Percentiles rank a stretch among this genome's conserved stretches.
Conservation (phyloP, 192 early-diverging fungal genomes). For the Irineochytrium annulatum region DNA sequence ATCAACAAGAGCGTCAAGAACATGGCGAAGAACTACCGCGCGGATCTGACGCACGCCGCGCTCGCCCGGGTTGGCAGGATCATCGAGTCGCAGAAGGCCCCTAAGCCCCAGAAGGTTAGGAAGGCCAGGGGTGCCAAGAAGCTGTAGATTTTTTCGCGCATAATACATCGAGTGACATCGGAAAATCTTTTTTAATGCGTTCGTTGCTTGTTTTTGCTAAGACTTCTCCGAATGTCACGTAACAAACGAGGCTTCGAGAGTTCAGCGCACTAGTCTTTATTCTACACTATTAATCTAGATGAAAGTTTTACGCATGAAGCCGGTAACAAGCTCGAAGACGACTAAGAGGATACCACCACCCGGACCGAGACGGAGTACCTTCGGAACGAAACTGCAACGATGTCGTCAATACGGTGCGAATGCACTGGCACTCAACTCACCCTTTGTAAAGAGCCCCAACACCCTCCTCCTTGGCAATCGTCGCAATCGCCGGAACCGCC, state of each 20-base stretch:
- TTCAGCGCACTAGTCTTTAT: too few relatives aligned
- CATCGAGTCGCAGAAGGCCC: constrained; percentile 56
- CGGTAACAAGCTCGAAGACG: constrained; percentile 83
- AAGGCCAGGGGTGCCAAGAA: constrained; percentile 49
- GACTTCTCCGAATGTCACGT: too few relatives aligned
- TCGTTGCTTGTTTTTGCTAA: too few relatives aligned
- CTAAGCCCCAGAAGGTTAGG: constrained; percentile 47
- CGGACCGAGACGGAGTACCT: constrained; percentile 91
- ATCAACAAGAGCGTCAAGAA: constrained; percentile 63
- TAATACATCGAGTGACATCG: too few relatives aligned
- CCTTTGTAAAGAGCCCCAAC: constrained; percentile 85
- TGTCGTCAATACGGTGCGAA: not conserved
- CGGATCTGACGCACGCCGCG: constrained; percentile 64
- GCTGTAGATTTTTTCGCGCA: too few relatives aligned
- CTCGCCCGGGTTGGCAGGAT: constrained; percentile 68
- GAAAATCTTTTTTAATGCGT: too few relatives aligned
- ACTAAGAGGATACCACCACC: constrained; percentile 73
- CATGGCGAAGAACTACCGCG: constrained; percentile 61
- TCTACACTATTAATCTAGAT: constrained; percentile 48
- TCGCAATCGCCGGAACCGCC: constrained; percentile 70
- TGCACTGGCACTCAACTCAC: not conserved
- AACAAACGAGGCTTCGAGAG: too few relatives aligned
- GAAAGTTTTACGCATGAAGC: constrained; percentile 77
- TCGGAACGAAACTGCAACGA: constrained; percentile 71
- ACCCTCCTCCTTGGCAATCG: constrained; percentile 85